These are phyloP conservation scores for Auriscalpium vulgare DNA, from an alignment of 768 basidiomycete genomes.

Conservation along the genomic window DNA sequence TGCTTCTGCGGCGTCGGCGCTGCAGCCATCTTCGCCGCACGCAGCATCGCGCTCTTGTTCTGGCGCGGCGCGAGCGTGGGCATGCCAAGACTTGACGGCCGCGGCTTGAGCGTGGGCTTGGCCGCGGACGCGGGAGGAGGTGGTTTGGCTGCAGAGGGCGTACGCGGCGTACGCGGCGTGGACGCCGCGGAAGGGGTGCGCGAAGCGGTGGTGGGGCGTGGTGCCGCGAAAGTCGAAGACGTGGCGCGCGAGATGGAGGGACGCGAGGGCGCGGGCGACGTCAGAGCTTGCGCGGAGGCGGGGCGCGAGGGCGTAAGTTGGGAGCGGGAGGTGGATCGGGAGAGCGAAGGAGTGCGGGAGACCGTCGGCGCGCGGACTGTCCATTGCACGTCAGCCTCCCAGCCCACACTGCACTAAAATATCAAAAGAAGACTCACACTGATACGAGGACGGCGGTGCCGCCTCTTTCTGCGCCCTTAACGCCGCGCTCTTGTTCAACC, in stretches of 20 bases:
- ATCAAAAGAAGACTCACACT: conserved; percentile 4
- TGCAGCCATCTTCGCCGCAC: conserved; percentile 59
- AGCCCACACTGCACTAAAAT: background rate
- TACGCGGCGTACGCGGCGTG: conserved; percentile 8
- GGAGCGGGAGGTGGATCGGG: conserved; percentile 1
- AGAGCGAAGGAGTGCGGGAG: conserved; percentile 4
- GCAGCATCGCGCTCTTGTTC: conserved; percentile 67
- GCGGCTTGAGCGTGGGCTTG: conserved; percentile 32
- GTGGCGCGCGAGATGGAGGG: conserved; percentile 12
- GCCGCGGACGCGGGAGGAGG: conserved; percentile 13
- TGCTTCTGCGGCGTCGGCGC: background rate
- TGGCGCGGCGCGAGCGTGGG: conserved; percentile 62
- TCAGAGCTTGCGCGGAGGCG: background rate
- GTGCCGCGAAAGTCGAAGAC: conserved; percentile 65
- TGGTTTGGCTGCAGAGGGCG: background rate
- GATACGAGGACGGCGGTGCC: background rate
- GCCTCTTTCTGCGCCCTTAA: conserved; percentile 22
- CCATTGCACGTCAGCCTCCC: background rate
- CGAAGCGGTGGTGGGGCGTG: conserved; percentile 13
- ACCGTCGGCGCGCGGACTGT: conserved; percentile 4
- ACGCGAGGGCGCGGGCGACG: conserved; percentile 2
- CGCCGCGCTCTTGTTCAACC: conserved; percentile 36
- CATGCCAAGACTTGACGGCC: conserved; percentile 47
- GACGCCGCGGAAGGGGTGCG: conserved; percentile 19
- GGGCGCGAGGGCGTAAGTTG: background rate